A percentile compares a stretch with the other conserved stretches of the same genome.
Conservation (phyloP, 257 asterid species). For the Prunella vulgaris region DNA sequence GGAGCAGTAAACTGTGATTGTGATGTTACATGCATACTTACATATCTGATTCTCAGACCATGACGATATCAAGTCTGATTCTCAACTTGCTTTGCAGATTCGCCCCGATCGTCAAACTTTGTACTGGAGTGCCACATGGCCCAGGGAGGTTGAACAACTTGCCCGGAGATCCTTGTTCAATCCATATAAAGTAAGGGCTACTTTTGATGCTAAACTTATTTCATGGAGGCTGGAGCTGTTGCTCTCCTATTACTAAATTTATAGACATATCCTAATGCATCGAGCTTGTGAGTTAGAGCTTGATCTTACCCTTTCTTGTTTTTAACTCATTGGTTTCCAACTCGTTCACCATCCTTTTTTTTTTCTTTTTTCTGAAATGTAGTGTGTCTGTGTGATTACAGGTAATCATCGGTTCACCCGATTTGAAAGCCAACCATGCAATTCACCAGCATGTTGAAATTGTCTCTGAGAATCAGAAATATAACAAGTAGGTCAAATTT, state of each 20-base stretch:
- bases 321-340: constrained; percentile 1
- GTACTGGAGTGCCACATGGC: constrained; percentile 99
- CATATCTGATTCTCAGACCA: background rate
- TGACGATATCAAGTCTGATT: background rate
- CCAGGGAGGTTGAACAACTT: constrained; percentile 96
- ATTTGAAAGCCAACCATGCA: constrained; percentile 95
- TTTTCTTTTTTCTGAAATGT: background rate
- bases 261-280: background rate
- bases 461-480: constrained; percentile 83
- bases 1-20: background rate
- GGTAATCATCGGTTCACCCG: constrained; percentile 89
- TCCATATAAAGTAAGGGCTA: constrained; percentile 69
- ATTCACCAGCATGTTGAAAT: constrained; percentile 89
- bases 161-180: constrained; percentile 69
- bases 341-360: background rate
- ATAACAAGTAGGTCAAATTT: constrained; percentile 56
- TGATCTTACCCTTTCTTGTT: background rate
- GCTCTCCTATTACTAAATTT: background rate
- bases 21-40: background rate
- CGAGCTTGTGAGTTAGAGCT: constrained; percentile 1
- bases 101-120: constrained; percentile 98
- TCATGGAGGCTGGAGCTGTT: background rate
- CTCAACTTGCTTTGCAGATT: constrained; percentile 46
- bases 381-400: constrained; percentile 19
- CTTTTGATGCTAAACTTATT: background rate